Conservation (phyloP, 176 grass and related monocot species). For the Eremochloa ophiuroides region DNA sequence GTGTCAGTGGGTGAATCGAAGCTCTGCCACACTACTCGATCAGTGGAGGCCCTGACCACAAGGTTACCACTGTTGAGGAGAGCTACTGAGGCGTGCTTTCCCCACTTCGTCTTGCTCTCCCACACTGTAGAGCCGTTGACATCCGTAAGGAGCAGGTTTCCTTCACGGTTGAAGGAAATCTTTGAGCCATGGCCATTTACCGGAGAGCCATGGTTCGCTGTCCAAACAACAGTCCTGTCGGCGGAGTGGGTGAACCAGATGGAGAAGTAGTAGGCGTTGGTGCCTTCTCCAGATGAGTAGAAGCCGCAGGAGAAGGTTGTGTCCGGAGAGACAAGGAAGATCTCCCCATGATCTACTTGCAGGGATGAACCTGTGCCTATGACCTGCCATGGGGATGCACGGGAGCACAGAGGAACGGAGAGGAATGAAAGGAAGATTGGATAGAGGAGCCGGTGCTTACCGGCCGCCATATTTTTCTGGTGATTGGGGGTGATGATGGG, state of each 20-base stretch:
- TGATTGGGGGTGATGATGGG: not conserved
- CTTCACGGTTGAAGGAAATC: constrained; percentile 47
- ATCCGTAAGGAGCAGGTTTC: constrained; percentile 58
- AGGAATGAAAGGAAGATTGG: constrained; percentile 11
- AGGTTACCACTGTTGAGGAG: constrained; percentile 64
- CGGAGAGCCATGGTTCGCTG: constrained; percentile 27
- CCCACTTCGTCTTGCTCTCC: constrained; percentile 42
- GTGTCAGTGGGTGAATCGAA: constrained; percentile 49
- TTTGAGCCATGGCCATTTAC: constrained; percentile 51
- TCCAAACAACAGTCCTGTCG: constrained; percentile 57
- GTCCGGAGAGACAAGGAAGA: constrained; percentile 39
- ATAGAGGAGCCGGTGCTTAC: not conserved
- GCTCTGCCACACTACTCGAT: constrained; percentile 47
- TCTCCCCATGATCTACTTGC: constrained; percentile 21
- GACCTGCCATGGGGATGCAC: constrained; percentile 27
- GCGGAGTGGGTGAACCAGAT: constrained; percentile 61
- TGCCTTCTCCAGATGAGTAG: constrained; percentile 34
- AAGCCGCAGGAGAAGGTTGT: constrained; percentile 51
- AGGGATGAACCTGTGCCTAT: constrained; percentile 35
- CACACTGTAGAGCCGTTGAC: constrained; percentile 50
- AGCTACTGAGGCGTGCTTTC: constrained; percentile 26
- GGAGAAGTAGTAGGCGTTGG: constrained; percentile 64
- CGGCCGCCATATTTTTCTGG: constrained; percentile 12
- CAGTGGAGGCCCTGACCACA: constrained; percentile 15
- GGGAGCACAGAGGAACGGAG: constrained; percentile 19